A percentile compares a stretch with the other conserved stretches of the same genome.
Conservation (phyloP, 345 rosid genomes). For the Sonneratia caseolaris region DNA sequence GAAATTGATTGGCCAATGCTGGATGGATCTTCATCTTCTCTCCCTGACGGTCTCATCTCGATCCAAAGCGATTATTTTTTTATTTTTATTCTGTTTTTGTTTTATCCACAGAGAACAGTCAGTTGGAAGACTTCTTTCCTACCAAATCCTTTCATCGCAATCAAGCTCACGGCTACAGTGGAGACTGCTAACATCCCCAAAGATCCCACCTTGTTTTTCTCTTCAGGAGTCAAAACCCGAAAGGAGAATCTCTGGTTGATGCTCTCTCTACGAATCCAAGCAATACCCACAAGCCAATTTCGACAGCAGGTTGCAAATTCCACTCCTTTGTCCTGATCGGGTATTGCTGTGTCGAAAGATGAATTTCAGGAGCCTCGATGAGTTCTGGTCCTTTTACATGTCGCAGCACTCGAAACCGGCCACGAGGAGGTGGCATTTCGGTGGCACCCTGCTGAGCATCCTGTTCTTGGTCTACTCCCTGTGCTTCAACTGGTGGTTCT, state of each 20-base stretch:
- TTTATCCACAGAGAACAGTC: no score
- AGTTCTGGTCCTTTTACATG: slow-evolving; percentile 87
- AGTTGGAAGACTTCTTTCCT: no score
- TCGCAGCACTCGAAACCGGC: slow-evolving; percentile 79
- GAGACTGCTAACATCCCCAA: no score
- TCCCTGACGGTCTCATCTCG: no score
- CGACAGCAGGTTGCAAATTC: neutral
- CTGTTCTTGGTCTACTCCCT: slow-evolving; percentile 38
- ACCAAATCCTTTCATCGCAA: no score
- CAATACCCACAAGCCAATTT: neutral
- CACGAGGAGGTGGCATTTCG: slow-evolving; percentile 87
- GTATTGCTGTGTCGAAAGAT: slow-evolving; percentile 15
- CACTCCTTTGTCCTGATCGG: neutral
- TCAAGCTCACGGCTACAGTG: no score
- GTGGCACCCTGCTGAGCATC: slow-evolving; percentile 49
- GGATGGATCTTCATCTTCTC: no score
- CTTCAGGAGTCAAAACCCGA: neutral
- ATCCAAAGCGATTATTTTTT: no score
- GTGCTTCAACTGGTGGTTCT: slow-evolving; percentile 46
- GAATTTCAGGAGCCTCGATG: slow-evolving; percentile 93
- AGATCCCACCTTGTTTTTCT: no score
- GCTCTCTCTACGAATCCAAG: neutral
- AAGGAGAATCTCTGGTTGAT: neutral
- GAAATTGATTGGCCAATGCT: no score
- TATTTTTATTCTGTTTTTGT: no score